These are phyloP conservation scores for Cochlearia excelsa DNA, from an alignment of 345 rosid genomes.

Conservation along the genomic window DNA sequence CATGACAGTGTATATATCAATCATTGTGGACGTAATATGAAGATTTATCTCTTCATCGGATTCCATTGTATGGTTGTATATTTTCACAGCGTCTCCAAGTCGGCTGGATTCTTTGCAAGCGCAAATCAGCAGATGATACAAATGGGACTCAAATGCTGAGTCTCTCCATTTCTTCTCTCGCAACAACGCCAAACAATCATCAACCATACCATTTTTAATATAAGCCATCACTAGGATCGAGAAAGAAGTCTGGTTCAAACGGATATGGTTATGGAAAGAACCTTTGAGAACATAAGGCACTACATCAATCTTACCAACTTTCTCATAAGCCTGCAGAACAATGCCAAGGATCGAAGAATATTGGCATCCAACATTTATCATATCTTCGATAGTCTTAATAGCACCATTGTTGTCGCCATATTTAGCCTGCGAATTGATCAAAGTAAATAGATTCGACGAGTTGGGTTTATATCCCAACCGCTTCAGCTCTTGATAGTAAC, in stretches of 20 bases:
- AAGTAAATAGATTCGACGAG: constrained; percentile 73
- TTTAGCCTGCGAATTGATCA: constrained; percentile 70
- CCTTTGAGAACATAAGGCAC: constrained; percentile 65
- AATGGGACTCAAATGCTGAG: constrained; percentile 65
- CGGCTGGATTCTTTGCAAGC: constrained; percentile 74
- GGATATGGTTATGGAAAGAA: constrained; percentile 58
- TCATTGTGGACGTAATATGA: constrained; percentile 78
- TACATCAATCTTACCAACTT: constrained; percentile 54
- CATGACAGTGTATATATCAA: constrained; percentile 57
- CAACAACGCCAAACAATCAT: constrained; percentile 63
- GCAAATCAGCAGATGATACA: constrained; percentile 84
- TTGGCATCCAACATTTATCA: constrained; percentile 66
- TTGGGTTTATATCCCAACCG: constrained; percentile 68
- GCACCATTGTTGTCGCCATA: constrained; percentile 69
- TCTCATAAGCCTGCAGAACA: constrained; percentile 71
- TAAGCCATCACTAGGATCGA: constrained; percentile 80
- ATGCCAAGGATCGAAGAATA: constrained; percentile 64
- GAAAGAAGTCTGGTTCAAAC: constrained; percentile 70
- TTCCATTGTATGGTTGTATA: constrained; percentile 48
- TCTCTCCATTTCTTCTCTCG: constrained; percentile 67
- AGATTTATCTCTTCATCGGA: constrained; percentile 49
- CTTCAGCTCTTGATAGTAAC: constrained; percentile 62
- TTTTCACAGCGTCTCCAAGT: constrained; percentile 59
- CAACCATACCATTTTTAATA: constrained; percentile 64
- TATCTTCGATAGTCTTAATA: constrained; percentile 57